Conservation (phyloP, 768 basidiomycete genomes). For the Nidula microcarpa region DNA sequence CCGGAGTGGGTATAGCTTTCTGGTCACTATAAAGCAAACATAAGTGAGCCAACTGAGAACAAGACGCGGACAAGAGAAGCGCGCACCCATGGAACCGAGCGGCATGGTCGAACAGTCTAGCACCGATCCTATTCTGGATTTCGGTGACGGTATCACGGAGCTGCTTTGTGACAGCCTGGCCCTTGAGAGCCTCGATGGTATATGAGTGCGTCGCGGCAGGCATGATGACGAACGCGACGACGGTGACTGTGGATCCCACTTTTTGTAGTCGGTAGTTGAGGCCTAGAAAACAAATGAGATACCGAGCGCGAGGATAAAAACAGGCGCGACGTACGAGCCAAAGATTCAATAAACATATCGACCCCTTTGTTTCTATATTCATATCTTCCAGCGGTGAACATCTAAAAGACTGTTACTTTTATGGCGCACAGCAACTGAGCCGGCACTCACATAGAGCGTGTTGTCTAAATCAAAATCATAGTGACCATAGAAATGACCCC, state of each 20-base stretch:
- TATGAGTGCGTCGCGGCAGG: constrained; percentile 95
- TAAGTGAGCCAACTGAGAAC: not conserved
- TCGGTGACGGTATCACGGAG: constrained; percentile 93
- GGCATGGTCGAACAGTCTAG: constrained; percentile 90
- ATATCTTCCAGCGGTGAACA: constrained; percentile 99
- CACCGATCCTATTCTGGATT: constrained; percentile 90
- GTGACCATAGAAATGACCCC: constrained; percentile 98
- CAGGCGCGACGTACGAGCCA: constrained; percentile 63
- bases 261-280: constrained; percentile 53
- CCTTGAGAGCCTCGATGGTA: constrained; percentile 95
- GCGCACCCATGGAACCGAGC: constrained; percentile 86
- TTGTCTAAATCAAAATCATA: constrained; percentile 96
- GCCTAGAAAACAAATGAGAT: constrained; percentile 18
- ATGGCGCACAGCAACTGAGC: constrained; percentile 2
- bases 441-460: constrained; percentile 67
- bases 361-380: constrained; percentile 99
- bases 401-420: constrained; percentile 35
- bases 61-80: not conserved
- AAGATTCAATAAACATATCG: constrained; percentile 98
- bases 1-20: constrained; percentile 68
- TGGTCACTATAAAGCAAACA: constrained; percentile 49
- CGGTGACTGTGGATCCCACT: constrained; percentile 68
- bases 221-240: constrained; percentile 99
- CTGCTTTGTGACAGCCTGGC: constrained; percentile 96
- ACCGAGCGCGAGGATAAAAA: constrained; percentile 1